Evolutionary conservation across 371 early-diverging fungal genomes (phyloP).

Genomic region (Nematocida sp.): DNA sequence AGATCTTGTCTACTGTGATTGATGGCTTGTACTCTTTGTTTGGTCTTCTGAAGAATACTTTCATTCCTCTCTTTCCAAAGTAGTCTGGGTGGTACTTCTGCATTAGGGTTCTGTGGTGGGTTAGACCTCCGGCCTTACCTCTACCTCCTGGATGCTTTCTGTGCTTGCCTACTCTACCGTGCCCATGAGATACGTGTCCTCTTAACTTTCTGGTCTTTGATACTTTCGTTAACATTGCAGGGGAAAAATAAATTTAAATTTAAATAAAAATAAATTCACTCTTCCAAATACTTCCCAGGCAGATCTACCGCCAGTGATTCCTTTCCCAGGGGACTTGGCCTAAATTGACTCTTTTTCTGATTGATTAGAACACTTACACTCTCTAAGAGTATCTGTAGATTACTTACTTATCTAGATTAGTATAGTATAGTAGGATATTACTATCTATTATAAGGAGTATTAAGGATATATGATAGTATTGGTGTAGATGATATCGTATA

Average conservation of each 20-base stretch:
- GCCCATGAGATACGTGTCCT: constrained; percentile 65
- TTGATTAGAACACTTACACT: too few relatives aligned
- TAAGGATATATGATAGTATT: too few relatives aligned
- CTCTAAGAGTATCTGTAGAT: too few relatives aligned
- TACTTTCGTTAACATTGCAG: constrained; percentile 42
- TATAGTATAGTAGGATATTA: too few relatives aligned
- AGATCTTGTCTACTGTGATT: constrained; percentile 83
- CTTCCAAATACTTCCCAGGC: too few relatives aligned
- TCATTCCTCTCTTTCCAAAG: constrained; percentile 99
- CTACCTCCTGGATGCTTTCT: constrained; percentile 99
- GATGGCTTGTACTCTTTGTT: constrained; percentile 84
- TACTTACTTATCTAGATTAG: too few relatives aligned
- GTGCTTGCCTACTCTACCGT: constrained; percentile 79
- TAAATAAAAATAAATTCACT: too few relatives aligned
- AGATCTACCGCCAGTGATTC: too few relatives aligned
- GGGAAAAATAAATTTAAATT: constrained; percentile 48
- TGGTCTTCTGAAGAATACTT: constrained; percentile 71
- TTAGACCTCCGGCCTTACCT: constrained; percentile 96
- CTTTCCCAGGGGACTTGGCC: too few relatives aligned
- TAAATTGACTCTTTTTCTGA: too few relatives aligned
- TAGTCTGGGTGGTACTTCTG: constrained; percentile 99
- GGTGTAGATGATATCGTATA: too few relatives aligned
- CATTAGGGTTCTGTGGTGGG: constrained; percentile 98
- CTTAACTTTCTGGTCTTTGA: constrained; percentile 63
- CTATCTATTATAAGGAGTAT: too few relatives aligned